Evolutionary conservation across 805 yeast genomes (phyloP), one percentile per base, ranked within the genome.

Genomic region (Danielozyma ontarioensis): DNA sequence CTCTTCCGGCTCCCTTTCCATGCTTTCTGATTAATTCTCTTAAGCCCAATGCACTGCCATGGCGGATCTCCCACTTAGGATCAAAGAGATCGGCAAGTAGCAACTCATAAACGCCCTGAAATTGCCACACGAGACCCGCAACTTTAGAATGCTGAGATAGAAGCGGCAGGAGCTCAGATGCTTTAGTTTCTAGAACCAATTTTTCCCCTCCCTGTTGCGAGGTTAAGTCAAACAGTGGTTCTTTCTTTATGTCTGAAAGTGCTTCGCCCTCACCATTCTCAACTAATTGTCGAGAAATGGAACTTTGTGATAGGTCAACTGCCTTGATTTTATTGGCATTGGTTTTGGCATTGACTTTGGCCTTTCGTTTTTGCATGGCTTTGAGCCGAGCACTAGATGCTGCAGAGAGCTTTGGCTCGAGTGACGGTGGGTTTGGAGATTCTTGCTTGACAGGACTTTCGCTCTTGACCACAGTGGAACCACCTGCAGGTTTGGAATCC

Each of bases 361-460:
- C 93, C 51, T 82, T 80, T 50, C 97, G 74, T 48, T 83, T 83
- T n/a, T 96, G 96, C 85, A 90, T 78, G 2, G 96, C 97, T 40
- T 86, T 75, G 70, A 88, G 74, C 55, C 97, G 76, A 0, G 95
- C 89, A 31, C 83, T 80, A 26, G 74, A 42, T 37, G 70, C 55
- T 1, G 59, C 48, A 37, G 47, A 41, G 31, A 61, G 55, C 28
- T 55, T 27, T 17, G 46, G 42, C 10, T 29, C 30, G 11, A n/a
- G 15, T 8, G 25, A 13, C 3, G 13, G 22, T 28, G 34, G 41
- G 31, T 34, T 48, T 42, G 4, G 40, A 27, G 24, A 44, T 40
- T 26, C 51, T 32, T 18, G 48, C 42, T 37, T 46, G 57, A 13
- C 40, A 42, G 29, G 34, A 25, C 22, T 28, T 31, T 15, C 35